These are phyloP conservation scores for Centella asiatica DNA, from an alignment of 129 eudicot genomes.

Conservation along the genomic window DNA sequence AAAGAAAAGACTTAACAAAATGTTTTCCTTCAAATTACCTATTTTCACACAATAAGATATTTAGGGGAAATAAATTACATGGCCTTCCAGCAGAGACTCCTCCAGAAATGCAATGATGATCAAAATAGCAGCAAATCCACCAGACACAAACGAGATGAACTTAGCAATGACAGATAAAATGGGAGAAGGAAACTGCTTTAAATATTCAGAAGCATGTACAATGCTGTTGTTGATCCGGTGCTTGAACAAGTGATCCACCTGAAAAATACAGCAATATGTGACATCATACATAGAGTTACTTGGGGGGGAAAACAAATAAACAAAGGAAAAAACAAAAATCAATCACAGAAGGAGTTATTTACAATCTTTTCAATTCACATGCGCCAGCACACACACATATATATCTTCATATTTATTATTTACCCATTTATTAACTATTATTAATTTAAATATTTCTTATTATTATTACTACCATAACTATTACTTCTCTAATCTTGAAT, in stretches of 20 bases:
- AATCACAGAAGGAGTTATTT: too few relatives aligned
- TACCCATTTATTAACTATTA: too few relatives aligned
- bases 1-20: conserved; percentile 3
- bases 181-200: conserved; percentile 97
- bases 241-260: conserved; percentile 96
- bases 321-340: too few relatives aligned
- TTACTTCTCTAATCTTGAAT: too few relatives aligned
- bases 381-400: too few relatives aligned
- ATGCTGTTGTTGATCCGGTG: conserved; percentile 82
- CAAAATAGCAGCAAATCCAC: conserved; percentile 95
- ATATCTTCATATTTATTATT: too few relatives aligned
- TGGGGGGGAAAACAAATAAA: neutral
- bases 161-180: conserved; percentile 68
- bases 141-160: conserved; percentile 88
- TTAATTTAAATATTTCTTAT: too few relatives aligned
- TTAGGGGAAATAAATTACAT: conserved; percentile 43
- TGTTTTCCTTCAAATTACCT: neutral
- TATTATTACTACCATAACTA: too few relatives aligned
- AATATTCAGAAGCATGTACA: conserved; percentile 70
- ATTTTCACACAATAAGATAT: neutral
- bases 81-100: conserved; percentile 98
- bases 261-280: conserved; percentile 7
- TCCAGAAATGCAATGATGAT: conserved; percentile 92
- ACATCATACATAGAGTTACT: neutral
- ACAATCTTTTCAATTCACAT: too few relatives aligned